Evolutionary conservation across 306 rosid species (phyloP), one percentile per base, ranked within the genome.

Genomic region (Citrullus mucosospermus): DNA sequence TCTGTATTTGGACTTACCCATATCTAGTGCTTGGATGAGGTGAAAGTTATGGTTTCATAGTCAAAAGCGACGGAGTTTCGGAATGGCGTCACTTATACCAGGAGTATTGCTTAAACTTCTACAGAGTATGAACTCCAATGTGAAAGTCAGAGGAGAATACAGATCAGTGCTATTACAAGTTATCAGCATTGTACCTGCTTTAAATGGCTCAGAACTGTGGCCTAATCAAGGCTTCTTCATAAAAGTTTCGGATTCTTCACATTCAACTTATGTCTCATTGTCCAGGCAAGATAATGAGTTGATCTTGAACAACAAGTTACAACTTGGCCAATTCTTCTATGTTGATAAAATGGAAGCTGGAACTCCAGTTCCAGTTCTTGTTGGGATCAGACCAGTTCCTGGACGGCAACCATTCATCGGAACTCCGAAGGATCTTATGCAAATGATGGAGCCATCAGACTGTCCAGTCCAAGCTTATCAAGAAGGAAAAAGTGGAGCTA

Each of bases 271-370:
- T 73, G 96, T 91, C 58, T 87, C 97, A 13, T 89, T 92, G 50
- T 91, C 96, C 8, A 88, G 85, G 80, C 89, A 92, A 65, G 97
- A 88, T 89, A 90, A 83, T 69, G 99, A 95, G 65, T 88, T 92
- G 65, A 92, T 95, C 82, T 54, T 92, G 90, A 95, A 89, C 76
- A 92, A 92, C 74, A 85, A 89, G 85, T 79, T 95, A 58, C 97
- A 92, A 88, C 97, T 95, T 5, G 99, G 97, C 15, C 97, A 95
- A 66, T 95, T 91, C 90, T 91, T 92, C 85, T 92, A 92, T 68
- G 92, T 90, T 22, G 97, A 92, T 54, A 84, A 71, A 78, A 82
- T 95, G 71, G 88, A 87, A 59, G 80, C 87, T 1, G 91, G 96
- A 56, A 87, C 85, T 63, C 99, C 95, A 0, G 97, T 95, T 72